phyloP scores from a whole-genome alignment of 768 basidiomycete species.

The Boletus subcaerulescens region DNA sequence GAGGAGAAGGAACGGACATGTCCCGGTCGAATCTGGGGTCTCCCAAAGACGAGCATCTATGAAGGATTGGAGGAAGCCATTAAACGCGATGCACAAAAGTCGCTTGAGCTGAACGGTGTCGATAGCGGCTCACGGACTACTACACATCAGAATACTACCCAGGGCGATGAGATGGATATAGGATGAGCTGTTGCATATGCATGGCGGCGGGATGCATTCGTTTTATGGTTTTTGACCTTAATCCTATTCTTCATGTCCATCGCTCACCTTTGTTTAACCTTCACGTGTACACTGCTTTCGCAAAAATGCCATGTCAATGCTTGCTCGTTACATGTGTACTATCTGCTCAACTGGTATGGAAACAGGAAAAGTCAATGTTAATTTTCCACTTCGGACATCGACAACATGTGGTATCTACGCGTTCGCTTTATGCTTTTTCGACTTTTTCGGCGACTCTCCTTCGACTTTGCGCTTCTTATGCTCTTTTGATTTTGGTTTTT shows the following conservation, averaged over 20 bases:
- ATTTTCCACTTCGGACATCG: too few species aligned
- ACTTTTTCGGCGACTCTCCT: conserved; percentile 45
- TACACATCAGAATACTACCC: conserved; percentile 42
- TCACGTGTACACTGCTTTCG: conserved; percentile 23
- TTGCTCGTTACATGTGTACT: conserved; percentile 23
- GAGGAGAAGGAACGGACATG: conserved; percentile 63
- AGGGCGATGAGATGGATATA: conserved; percentile 66
- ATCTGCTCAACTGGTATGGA: conserved; percentile 13
- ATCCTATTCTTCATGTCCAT: conserved; percentile 31
- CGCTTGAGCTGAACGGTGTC: conserved; percentile 19
- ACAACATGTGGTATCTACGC: conserved; percentile 5
- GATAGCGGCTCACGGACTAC: conserved; percentile 29
- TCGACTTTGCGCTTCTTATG: conserved; percentile 48
- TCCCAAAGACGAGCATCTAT: conserved; percentile 74
- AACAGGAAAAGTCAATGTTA: not conserved
- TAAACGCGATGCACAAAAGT: conserved; percentile 32
- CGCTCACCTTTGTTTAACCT: conserved; percentile 14
- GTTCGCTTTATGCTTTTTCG: conserved; percentile 42
- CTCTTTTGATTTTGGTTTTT: conserved; percentile 20
- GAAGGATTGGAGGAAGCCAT: conserved; percentile 71
- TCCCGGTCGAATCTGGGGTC: conserved; percentile 74
- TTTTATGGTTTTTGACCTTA: conserved; percentile 5
- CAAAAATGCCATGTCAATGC: conserved; percentile 8
- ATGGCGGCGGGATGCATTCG: conserved; percentile 1
- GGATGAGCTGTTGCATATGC: conserved; percentile 37